Base-by-base conservation (phyloP, 2,329 filamentous ascomycete genomes). In the Phyllosticta citribraziliensis region DNA sequence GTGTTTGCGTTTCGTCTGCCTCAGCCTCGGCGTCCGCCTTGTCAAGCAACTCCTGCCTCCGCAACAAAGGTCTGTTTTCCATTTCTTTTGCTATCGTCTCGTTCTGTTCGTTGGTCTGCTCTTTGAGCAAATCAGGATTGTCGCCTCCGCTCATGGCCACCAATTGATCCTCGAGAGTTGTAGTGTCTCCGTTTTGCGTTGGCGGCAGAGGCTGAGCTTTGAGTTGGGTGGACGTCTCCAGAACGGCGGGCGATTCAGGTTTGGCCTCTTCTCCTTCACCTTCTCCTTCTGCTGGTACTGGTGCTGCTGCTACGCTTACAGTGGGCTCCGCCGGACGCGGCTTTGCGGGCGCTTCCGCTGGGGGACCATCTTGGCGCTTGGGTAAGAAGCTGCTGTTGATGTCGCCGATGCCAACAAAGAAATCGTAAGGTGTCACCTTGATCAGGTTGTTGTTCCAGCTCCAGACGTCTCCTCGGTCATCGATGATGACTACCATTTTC, bases 401-500 rank as follows among this genome's bases (percentile, higher is more conserved):
- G 74, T 99, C 94, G 64, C 94, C 94, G 65, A 97, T 96, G 17
- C 94, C 94, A 62, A 95, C 90, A 77, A 97, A 99, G 75, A 99
- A 99, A 73, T 97, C 93, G 73, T 96, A 99, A 0, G 93, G 91
- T 1, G 87, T 86, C 35, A 99, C 94, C 72, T 96, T 96, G 76
- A 99, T 91, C 40, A 99, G 82, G 69, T 99, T 97, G 5, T 88
- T 84, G 67, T 88, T 88, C 81, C 96, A 97, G 66, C 87, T 85
- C 94, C 94, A 99, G 8, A 99, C 93, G 72, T 99, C 94, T 58
- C 91, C 91, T 66, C 94, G 85, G 74, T 99, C 94, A 71, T 99
- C 94, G 66, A 99, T 99, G 68, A 99, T 97, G 62, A 97, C 92
- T 0, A 97, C 95, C 94, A 99, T 99, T 74, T 96, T 93, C 5